Percentiles rank a stretch among this genome's conserved stretches.
phyloP scores from a whole-genome alignment of 768 basidiomycete species.

The Paxillus involutus region DNA sequence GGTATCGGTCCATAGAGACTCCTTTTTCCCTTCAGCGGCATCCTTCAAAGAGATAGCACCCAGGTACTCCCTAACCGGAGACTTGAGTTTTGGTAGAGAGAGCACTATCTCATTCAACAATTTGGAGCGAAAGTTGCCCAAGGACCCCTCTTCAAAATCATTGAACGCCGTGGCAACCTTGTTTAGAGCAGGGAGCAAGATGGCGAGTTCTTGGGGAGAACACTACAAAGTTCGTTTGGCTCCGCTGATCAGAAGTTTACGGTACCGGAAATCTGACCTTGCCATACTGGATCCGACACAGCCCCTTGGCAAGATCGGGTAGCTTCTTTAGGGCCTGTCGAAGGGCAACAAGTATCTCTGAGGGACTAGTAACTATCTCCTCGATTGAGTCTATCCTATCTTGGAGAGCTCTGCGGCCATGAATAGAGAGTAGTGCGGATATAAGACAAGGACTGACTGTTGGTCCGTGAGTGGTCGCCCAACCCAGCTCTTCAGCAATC shows the following conservation, averaged over 20 bases:
- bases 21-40: conserved; percentile 68
- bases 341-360: conserved; percentile 64
- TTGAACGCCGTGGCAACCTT: conserved; percentile 68
- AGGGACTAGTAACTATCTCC: conserved; percentile 68
- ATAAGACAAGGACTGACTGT: conserved; percentile 40
- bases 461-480: conserved; percentile 80
- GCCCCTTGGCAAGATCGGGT: conserved; percentile 86
- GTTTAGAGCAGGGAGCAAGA: conserved; percentile 73
- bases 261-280: conserved; percentile 51
- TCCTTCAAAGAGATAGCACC: conserved; percentile 55
- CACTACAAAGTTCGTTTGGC: conserved; percentile 45
- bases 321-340: conserved; percentile 67
- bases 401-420: conserved; percentile 59
- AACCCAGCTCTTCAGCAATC: conserved; percentile 83
- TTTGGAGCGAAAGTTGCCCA: conserved; percentile 59
- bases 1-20: conserved; percentile 62
- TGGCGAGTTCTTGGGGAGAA: conserved; percentile 77
- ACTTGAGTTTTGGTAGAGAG: conserved; percentile 64
- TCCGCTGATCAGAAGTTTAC: neutral
- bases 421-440: neutral
- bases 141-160: conserved; percentile 37
- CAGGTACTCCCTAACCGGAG: conserved; percentile 53
- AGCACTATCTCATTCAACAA: conserved; percentile 71
- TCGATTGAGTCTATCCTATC: conserved; percentile 82
- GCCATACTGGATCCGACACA: conserved; percentile 88